Conservation (phyloP, 1,139 yeast genomes). For the Debaryomyces fabryi region DNA sequence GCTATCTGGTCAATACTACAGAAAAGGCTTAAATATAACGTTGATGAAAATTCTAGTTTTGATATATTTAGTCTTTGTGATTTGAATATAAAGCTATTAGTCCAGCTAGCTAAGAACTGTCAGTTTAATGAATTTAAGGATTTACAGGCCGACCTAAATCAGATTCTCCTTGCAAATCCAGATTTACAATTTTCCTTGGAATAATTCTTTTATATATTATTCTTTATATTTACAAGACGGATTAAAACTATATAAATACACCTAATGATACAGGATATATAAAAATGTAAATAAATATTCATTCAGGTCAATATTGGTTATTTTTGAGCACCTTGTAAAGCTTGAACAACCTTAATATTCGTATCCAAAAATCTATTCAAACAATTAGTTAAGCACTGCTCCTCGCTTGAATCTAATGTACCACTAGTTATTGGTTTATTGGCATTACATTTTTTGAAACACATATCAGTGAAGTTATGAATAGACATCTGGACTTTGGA, state of each 20-base stretch:
- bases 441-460: conserved; percentile 83
- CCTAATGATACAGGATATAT: conserved; percentile 2
- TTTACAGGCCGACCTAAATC: neutral
- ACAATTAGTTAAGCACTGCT: conserved; percentile 76
- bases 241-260: neutral
- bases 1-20: conserved; percentile 31
- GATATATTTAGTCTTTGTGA: conserved; percentile 1
- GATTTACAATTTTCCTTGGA: neutral
- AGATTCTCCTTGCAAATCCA: neutral
- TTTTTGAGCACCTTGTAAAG: conserved; percentile 39
- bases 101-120: conserved; percentile 1
- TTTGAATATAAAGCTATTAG: conserved; percentile 6
- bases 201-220: neutral
- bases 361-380: conserved; percentile 86
- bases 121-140: neutral
- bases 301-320: conserved; percentile 8
- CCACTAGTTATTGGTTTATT: conserved; percentile 50
- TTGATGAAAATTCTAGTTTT: neutral
- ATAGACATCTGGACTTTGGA: conserved; percentile 86
- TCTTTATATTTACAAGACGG: conserved; percentile 10
- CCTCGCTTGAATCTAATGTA: conserved; percentile 60
- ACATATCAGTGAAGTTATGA: conserved; percentile 84
- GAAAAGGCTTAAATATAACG: conserved; percentile 6
- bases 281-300: neutral
- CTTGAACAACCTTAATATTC: conserved; percentile 78